Conservation (phyloP, 2,329 filamentous ascomycete genomes). For the Pseudocercospora fuligena region DNA sequence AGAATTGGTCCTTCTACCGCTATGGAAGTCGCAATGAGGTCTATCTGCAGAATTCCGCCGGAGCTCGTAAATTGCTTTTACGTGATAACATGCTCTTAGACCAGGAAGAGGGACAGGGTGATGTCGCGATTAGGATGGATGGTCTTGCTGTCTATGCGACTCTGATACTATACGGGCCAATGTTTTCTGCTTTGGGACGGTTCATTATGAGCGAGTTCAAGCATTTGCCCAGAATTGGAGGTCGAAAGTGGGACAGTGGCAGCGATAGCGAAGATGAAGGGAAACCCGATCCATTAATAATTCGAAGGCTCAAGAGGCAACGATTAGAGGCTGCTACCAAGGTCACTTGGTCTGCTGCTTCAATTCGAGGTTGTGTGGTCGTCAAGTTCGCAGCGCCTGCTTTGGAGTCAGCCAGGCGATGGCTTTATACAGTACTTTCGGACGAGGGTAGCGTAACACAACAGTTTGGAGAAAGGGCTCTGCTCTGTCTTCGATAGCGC, state of each 20-base stretch:
- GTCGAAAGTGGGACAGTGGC: constrained; percentile 69
- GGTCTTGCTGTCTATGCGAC: constrained; percentile 80
- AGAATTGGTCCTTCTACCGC: constrained; percentile 80
- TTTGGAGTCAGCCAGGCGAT: constrained; percentile 79
- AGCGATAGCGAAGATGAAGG: constrained; percentile 43
- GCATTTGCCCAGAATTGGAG: constrained; percentile 78
- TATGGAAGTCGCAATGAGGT: constrained; percentile 90
- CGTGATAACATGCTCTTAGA: constrained; percentile 79
- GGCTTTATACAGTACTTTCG: constrained; percentile 76
- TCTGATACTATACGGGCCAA: constrained; percentile 75
- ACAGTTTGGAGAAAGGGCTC: constrained; percentile 78
- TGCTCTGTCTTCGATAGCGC: constrained; percentile 63
- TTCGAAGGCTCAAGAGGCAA: constrained; percentile 50
- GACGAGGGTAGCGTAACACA: constrained; percentile 73
- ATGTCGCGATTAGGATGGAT: constrained; percentile 66
- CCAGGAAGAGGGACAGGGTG: constrained; percentile 37
- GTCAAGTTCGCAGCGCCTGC: constrained; percentile 87
- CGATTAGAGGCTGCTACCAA: constrained; percentile 62
- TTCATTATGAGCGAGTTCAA: constrained; percentile 84
- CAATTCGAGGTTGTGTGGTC: constrained; percentile 79
- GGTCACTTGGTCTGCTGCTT: constrained; percentile 81
- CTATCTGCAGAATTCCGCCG: constrained; percentile 57
- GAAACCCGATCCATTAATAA: constrained; percentile 47
- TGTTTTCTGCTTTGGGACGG: constrained; percentile 67
- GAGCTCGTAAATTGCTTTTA: constrained; percentile 67